These are phyloP conservation scores for Drechslerella dactyloides DNA, from an alignment of 2,329 filamentous ascomycete genomes.

Conservation along the genomic window DNA sequence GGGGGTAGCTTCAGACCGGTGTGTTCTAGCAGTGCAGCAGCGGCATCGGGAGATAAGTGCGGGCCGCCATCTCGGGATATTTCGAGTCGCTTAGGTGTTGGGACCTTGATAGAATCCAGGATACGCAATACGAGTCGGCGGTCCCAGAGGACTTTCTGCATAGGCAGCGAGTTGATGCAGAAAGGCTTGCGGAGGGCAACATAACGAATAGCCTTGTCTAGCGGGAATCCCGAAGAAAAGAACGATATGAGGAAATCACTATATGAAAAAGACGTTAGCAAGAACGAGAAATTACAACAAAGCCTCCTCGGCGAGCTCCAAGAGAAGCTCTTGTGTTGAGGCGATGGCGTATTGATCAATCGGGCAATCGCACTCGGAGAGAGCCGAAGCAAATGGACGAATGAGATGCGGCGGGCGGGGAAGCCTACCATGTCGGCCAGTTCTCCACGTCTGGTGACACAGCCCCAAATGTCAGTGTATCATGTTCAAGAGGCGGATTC, in stretches of 20 bases:
- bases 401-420: constrained; percentile 21
- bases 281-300: not conserved
- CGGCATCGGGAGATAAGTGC: constrained; percentile 76
- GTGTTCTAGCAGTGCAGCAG: constrained; percentile 77
- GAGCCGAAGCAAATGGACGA: constrained; percentile 17
- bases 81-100: constrained; percentile 85
- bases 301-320: too few relatives aligned
- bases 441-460: constrained; percentile 75
- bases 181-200: constrained; percentile 91
- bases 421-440: constrained; percentile 80
- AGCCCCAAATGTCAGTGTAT: constrained; percentile 41
- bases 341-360: constrained; percentile 52
- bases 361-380: constrained; percentile 30
- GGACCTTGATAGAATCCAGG: constrained; percentile 85
- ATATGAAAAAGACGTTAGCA: constrained; percentile 16
- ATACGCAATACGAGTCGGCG: constrained; percentile 86
- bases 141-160: constrained; percentile 98
- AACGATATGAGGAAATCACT: constrained; percentile 95
- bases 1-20: constrained; percentile 69
- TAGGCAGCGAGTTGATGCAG: constrained; percentile 94
- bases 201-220: constrained; percentile 97
- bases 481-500: constrained; percentile 13
- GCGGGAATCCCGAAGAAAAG: constrained; percentile 94
- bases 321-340: constrained; percentile 35
- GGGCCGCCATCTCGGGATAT: constrained; percentile 94